Percentiles rank a stretch among this genome's conserved stretches.
Conservation (phyloP, 345 rosid species). For the Ceriops decandra region DNA sequence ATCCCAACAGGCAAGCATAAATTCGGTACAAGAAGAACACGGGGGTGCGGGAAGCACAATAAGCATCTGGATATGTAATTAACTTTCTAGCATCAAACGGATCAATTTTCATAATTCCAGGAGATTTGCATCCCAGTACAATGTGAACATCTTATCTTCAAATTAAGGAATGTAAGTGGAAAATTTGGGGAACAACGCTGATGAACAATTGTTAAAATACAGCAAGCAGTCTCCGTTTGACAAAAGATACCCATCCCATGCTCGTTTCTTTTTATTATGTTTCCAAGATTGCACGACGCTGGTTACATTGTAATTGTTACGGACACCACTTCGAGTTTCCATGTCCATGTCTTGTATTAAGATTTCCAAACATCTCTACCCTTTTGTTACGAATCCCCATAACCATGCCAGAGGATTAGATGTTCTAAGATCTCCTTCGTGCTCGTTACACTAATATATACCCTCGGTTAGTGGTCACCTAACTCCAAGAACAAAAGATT, state of each 20-base stretch:
- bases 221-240: not conserved
- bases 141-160: constrained; percentile 1
- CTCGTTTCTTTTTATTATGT: constrained; percentile 6
- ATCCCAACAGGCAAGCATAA: constrained; percentile 26
- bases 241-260: constrained; percentile 2
- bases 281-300: constrained; percentile 54
- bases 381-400: constrained; percentile 34
- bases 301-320: constrained; percentile 1
- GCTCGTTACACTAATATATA: no score
- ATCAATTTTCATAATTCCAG: not conserved
- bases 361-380: constrained; percentile 39
- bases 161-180: not conserved
- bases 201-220: no score
- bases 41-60: constrained; percentile 39
- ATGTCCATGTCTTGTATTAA: constrained; percentile 29
- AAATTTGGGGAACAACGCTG: no score
- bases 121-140: constrained; percentile 6
- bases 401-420: not conserved
- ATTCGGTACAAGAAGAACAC: constrained; percentile 30
- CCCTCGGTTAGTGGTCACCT: no score
- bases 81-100: not conserved
- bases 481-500: no score
- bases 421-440: not conserved
- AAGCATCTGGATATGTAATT: constrained; percentile 32
- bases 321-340: constrained; percentile 34